Base-by-base conservation (phyloP, 1,139 yeast genomes). In the Neolecta irregularis region DNA sequence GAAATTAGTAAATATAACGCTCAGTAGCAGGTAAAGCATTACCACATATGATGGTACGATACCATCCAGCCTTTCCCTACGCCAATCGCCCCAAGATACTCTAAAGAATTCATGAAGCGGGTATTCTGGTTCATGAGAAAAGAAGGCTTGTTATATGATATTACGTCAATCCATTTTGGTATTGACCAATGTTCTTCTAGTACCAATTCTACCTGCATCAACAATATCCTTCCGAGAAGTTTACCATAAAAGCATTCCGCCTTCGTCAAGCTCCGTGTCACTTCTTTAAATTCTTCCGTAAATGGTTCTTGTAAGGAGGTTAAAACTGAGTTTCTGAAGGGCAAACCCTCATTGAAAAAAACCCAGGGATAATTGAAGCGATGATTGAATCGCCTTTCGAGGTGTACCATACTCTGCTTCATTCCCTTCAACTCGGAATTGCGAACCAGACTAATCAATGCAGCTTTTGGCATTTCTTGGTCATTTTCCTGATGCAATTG, bases 21-120 rank as follows among this genome's bases (percentile, higher is more conserved):
- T n/a, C n/a, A n/a, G n/a, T n/a, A n/a, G n/a, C n/a, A n/a, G n/a
- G n/a, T n/a, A n/a, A n/a, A n/a, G n/a, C n/a, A n/a, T n/a, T n/a
- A n/a, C n/a, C 95, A 83, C 94, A 83, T 83, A 57, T 74, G 80
- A 7, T 85, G 64, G 52, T 77, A 77, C 33, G 73, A 63, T 48
- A 68, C 77, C 2, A 69, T 62, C 32, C 64, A 79, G 0, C 76
- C 88, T 50, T 77, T 76, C 25, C 71, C 68, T 39, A 75, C 60
- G 51, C 41, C 60, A 53, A 33, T 55, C 53, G 44, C 62, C 55
- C 69, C 58, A 54, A 71, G 59, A 15, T 48, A 43, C 34, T 56
- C n/a, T n/a, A n/a, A n/a, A n/a, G n/a, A n/a, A n/a, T n/a, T n/a
- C n/a, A n/a, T n/a, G n/a, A n/a, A n/a, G n/a, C n/a, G n/a, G n/a